Evolutionary conservation across 2,329 filamentous ascomycete genomes (phyloP).

Genomic region (Calonectria hongkongensis): DNA sequence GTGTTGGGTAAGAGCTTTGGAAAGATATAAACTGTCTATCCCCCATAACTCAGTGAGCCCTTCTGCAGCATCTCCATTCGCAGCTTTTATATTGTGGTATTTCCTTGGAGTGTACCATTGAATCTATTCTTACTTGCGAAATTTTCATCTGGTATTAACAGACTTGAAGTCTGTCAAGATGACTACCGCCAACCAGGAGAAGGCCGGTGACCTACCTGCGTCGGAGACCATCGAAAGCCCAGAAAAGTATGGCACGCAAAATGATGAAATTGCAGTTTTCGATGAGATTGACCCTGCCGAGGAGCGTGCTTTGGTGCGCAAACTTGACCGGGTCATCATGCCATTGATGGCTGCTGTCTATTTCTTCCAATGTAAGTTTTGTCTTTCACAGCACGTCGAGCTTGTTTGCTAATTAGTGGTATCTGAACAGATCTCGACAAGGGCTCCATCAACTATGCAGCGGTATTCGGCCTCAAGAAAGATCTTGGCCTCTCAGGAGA

Average conservation of each 20-base stretch:
- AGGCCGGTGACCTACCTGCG: neutral
- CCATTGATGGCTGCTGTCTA: constrained; percentile 48
- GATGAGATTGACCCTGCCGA: constrained; percentile 46
- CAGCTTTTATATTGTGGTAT: no score
- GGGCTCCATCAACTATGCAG: constrained; percentile 46
- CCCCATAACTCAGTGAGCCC: neutral
- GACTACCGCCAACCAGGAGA: constrained; percentile 30
- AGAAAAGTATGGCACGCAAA: constrained; percentile 33
- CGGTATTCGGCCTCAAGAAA: constrained; percentile 43
- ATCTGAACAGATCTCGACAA: constrained; percentile 45
- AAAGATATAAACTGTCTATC: constrained; percentile 10
- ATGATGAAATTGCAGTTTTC: constrained; percentile 41
- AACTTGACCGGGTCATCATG: constrained; percentile 45
- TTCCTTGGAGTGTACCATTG: neutral
- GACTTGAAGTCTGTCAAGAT: constrained; percentile 17
- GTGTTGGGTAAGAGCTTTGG: neutral
- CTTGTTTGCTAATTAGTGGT: neutral
- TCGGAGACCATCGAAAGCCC: constrained; percentile 27
- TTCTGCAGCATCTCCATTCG: neutral
- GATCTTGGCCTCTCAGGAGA: constrained; percentile 39
- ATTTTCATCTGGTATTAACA: neutral
- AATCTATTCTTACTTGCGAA: neutral
- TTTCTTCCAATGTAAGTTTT: constrained; percentile 46
- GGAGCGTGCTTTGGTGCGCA: constrained; percentile 43
- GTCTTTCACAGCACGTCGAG: neutral